Conservation (phyloP, 1,139 yeast genomes). For the Sugiyamaella pinicola region DNA sequence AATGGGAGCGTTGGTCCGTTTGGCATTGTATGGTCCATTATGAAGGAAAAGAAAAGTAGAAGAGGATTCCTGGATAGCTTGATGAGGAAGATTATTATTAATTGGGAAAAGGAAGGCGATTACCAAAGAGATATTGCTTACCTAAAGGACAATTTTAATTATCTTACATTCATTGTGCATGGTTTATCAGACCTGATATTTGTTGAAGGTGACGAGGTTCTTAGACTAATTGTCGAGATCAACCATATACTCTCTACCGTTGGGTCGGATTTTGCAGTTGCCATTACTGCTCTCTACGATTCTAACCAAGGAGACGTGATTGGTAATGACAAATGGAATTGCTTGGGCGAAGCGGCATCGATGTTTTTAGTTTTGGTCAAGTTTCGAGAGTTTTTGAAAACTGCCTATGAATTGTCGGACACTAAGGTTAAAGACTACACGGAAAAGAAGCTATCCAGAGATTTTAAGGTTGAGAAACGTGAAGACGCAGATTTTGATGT, state of each 20-base stretch:
- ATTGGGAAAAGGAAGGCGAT: constrained; percentile 21
- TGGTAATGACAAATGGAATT: constrained; percentile 15
- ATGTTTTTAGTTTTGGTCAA: constrained; percentile 15
- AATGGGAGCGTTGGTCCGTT: constrained; percentile 29
- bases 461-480: constrained; percentile 8
- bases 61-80: constrained; percentile 50
- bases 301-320: constrained; percentile 13
- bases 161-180: constrained; percentile 44
- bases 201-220: constrained; percentile 49
- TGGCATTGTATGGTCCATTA: constrained; percentile 47
- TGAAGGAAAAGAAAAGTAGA: constrained; percentile 49
- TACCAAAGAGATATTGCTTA: constrained; percentile 4
- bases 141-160: constrained; percentile 35
- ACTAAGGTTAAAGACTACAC: constrained; percentile 7
- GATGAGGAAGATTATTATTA: constrained; percentile 42
- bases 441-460: constrained; percentile 4
- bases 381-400: constrained; percentile 18
- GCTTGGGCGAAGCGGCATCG: constrained; percentile 19
- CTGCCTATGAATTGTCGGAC: constrained; percentile 19
- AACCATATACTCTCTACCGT: constrained; percentile 39
- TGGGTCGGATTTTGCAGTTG: constrained; percentile 35
- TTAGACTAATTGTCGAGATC: constrained; percentile 36
- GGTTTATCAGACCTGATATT: constrained; percentile 49
- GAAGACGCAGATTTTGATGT: constrained; percentile 7
- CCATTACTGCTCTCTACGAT: constrained; percentile 7